phyloP scores from a whole-genome alignment of 441 rosid species.

The Gossypium lobatum region DNA sequence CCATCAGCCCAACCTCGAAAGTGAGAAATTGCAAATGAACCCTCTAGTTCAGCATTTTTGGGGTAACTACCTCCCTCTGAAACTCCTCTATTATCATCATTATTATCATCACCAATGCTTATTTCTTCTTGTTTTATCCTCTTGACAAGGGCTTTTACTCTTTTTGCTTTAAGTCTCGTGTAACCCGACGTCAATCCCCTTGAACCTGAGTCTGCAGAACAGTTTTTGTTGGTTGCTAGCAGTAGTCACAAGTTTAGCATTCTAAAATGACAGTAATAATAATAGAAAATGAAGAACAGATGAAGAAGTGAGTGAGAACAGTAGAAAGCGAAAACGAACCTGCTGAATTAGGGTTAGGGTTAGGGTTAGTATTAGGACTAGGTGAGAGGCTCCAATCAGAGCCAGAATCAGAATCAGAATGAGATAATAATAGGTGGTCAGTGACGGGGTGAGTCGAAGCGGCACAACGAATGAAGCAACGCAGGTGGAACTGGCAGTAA shows the following conservation, averaged over 20 bases:
- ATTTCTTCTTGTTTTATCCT: slow-evolving; percentile 33
- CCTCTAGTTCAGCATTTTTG: slow-evolving; percentile 20
- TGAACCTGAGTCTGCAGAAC: slow-evolving; percentile 14
- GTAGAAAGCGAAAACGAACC: neutral
- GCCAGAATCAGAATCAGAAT: neutral
- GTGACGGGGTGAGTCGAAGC: neutral
- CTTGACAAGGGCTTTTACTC: slow-evolving; percentile 47
- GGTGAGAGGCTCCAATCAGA: slow-evolving; percentile 7
- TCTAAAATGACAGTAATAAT: neutral
- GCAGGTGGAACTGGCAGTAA: neutral
- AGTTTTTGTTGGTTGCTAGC: neutral
- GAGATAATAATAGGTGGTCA: neutral
- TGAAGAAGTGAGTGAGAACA: neutral
- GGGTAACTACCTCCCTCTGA: slow-evolving; percentile 8
- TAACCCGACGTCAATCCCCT: slow-evolving; percentile 28
- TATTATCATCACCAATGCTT: neutral
- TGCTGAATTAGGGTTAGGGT: neutral
- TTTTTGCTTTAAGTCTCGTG: slow-evolving; percentile 55
- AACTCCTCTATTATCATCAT: neutral
- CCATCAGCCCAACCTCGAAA: slow-evolving; percentile 53
- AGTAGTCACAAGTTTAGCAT: neutral
- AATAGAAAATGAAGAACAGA: neutral
- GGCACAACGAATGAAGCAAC: slow-evolving; percentile 1
- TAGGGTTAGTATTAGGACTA: neutral
- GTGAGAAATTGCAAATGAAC: slow-evolving; percentile 28